A percentile compares a stretch with the other conserved stretches of the same genome.
These are phyloP conservation scores for Dryadomyces quercivorus DNA, from an alignment of 2,329 filamentous ascomycete genomes.

Conservation along the genomic window DNA sequence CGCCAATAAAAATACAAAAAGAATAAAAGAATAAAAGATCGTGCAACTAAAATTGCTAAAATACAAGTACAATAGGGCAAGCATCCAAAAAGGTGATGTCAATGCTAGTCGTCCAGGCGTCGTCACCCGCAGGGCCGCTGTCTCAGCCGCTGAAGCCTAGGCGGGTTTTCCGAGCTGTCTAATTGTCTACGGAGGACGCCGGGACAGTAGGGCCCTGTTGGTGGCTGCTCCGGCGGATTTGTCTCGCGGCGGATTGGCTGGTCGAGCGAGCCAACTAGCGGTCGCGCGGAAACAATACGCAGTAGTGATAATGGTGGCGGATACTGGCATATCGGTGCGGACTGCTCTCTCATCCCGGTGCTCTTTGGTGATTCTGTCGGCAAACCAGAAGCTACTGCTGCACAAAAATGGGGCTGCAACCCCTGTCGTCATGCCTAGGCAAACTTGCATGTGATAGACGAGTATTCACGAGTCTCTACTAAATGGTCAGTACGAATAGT, in stretches of 20 bases:
- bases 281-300: too few species aligned
- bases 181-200: not conserved
- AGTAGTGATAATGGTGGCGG: too few species aligned
- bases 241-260: not conserved
- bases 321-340: not conserved
- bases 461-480: too few species aligned
- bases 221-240: not conserved
- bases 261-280: not conserved
- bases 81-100: not conserved
- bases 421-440: not conserved
- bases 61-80: not conserved
- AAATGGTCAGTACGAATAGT: too few species aligned
- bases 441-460: not conserved
- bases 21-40: not conserved
- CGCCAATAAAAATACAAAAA: not conserved
- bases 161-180: not conserved
- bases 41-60: too few species aligned
- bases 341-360: not conserved
- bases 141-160: not conserved
- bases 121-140: not conserved
- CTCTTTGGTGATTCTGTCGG: not conserved
- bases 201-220: too few species aligned
- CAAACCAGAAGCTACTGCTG: not conserved
- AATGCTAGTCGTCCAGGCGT: not conserved
- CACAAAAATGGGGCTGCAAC: not conserved